Evolutionary conservation across 805 yeast species (phyloP).

Genomic region (Starmera pachycereana): DNA sequence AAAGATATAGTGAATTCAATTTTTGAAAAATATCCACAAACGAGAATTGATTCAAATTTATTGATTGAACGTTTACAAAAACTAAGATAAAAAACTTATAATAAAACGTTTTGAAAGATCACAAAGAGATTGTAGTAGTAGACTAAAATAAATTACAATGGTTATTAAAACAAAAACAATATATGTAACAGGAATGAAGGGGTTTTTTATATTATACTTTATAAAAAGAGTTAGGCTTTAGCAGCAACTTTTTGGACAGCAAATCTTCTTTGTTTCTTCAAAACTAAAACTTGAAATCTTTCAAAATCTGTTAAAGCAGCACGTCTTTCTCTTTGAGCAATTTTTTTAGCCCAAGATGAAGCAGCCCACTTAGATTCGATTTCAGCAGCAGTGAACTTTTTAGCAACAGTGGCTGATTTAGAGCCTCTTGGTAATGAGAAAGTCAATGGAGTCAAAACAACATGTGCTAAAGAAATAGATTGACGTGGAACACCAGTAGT

Average conservation of each 20-base stretch:
- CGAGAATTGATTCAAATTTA: constrained; percentile 11
- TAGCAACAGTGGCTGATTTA: constrained; percentile 71
- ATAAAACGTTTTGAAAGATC: not conserved
- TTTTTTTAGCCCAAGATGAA: constrained; percentile 96
- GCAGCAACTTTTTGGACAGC: constrained; percentile 95
- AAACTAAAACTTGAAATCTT: constrained; percentile 98
- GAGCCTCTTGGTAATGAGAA: constrained; percentile 92
- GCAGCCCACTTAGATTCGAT: constrained; percentile 85
- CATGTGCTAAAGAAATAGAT: constrained; percentile 77
- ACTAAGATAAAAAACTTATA: not conserved
- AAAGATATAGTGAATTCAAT: constrained; percentile 12
- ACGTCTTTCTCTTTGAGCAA: constrained; percentile 92
- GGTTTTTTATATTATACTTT: constrained; percentile 12
- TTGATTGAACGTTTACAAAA: constrained; percentile 9
- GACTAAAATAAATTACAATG: constrained; percentile 1
- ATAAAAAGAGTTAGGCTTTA: constrained; percentile 57
- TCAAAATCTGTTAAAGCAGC: constrained; percentile 91
- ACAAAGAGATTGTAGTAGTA: not conserved
- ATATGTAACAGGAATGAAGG: constrained; percentile 8
- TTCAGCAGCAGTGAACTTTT: constrained; percentile 91
- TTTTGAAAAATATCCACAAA: constrained; percentile 13
- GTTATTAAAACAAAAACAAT: constrained; percentile 5
- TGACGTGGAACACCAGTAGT: constrained; percentile 82
- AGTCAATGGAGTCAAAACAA: constrained; percentile 88
- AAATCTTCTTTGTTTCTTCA: constrained; percentile 95